phyloP scores from a whole-genome alignment of 2,329 filamentous ascomycete species.

The Ceratocystis variospora region DNA sequence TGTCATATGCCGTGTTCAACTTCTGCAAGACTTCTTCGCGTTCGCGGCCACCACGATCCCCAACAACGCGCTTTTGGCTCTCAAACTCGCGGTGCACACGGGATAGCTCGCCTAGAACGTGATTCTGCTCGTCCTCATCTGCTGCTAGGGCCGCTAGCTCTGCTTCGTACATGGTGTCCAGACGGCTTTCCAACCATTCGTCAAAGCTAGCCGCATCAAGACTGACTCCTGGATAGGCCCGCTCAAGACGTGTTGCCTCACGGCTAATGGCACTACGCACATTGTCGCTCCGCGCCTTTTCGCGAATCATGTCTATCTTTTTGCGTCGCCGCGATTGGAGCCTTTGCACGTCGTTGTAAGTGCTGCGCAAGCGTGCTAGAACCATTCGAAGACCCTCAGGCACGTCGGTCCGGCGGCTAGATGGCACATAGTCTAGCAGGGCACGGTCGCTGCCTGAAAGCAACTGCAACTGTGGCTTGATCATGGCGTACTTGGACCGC shows the following conservation, averaged over 20 bases:
- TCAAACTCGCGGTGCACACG: conserved; percentile 69
- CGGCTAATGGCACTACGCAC: conserved; percentile 71
- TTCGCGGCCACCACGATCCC: conserved; percentile 48
- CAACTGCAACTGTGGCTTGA: conserved; percentile 60
- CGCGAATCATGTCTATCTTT: conserved; percentile 63
- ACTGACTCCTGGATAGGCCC: conserved; percentile 68
- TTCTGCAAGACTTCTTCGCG: conserved; percentile 76
- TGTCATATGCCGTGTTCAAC: conserved; percentile 81
- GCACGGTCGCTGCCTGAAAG: conserved; percentile 67
- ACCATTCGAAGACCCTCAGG: conserved; percentile 69
- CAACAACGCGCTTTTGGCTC: conserved; percentile 52
- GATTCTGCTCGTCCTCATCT: conserved; percentile 64
- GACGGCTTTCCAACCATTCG: conserved; percentile 68
- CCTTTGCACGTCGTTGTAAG: conserved; percentile 71
- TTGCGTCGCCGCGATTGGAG: conserved; percentile 68
- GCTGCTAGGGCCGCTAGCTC: conserved; percentile 58
- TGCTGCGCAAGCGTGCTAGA: conserved; percentile 60
- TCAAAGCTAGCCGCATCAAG: conserved; percentile 88
- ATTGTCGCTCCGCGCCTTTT: conserved; percentile 74
- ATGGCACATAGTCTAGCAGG: conserved; percentile 79
- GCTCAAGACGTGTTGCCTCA: conserved; percentile 73
- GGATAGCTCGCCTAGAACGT: conserved; percentile 52
- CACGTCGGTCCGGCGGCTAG: conserved; percentile 63
- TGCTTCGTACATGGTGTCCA: conserved; percentile 61
- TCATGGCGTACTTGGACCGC: conserved; percentile 62